Base-by-base conservation (phyloP, 176 grass and related monocot species). In the Rhynchospora breviuscula region DNA sequence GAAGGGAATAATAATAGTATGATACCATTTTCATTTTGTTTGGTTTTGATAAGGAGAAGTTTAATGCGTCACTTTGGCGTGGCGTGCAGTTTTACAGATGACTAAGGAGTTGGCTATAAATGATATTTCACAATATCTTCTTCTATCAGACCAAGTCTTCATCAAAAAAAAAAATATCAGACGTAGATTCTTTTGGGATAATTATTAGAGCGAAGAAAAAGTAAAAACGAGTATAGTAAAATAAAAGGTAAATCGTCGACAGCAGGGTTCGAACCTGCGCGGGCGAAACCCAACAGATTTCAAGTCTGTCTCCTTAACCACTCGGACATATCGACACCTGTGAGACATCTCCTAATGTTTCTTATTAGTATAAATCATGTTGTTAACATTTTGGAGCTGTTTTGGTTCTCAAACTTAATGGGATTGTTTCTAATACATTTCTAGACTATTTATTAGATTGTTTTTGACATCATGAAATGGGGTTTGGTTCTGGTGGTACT, bases 221-320 rank as follows among this genome's bases (percentile, higher is more conserved):
- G 0, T n/a, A 57, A 59, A n/a, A 18, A 8, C 22, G 8, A 26
- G 76, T n/a, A n/a, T n/a, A n/a, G n/a, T n/a, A n/a, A n/a, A n/a
- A n/a, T n/a, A n/a, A n/a, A n/a, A n/a, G n/a, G n/a, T n/a, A n/a
- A n/a, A 29, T 44, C 88, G 93, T 92, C 90, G 90, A 95, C 85
- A 90, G 88, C 86, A 92, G 93, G 88, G 91, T 89, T 92, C 88
- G 85, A 92, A 92, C 88, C 90, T 98, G 92, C 85, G 90, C 90
- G 93, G 92, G 92, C 92, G 56, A 53, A 91, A 89, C 91, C 95
- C 92, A 98, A 91, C 91, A 98, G 86, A 93, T 98, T 98, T 98
- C 92, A 94, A 98, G 92, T 98, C 91, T 90, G 95, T 93, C 92
- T 93, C 96, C 96, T 95, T 98, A 95, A 95, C 90, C 87, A 95